Percentiles rank a stretch among this genome's conserved stretches.
Evolutionary conservation across 2,329 filamentous ascomycete species (phyloP).

Genomic region (Pseudopyrenochaeta lycopersici): DNA sequence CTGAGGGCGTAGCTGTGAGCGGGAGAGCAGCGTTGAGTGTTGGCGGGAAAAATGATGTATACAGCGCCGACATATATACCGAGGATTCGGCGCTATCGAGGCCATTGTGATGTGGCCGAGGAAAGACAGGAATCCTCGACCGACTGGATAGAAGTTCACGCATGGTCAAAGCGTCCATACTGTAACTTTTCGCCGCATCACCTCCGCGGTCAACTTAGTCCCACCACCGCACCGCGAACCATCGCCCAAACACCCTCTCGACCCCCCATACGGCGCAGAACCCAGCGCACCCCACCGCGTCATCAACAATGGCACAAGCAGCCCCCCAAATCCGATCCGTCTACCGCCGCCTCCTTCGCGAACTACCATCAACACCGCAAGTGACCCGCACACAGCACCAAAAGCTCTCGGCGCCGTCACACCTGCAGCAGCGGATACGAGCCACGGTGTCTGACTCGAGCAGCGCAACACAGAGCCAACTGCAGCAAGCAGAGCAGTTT

Average conservation of each 20-base stretch:
- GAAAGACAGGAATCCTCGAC: background rate
- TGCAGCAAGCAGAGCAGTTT: constrained; percentile 76
- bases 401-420: constrained; percentile 66
- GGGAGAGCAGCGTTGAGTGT: constrained; percentile 1
- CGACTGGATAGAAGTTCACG: constrained; percentile 16
- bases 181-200: constrained; percentile 40
- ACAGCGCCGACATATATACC: constrained; percentile 33
- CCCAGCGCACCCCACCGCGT: background rate
- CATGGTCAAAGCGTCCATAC: constrained; percentile 32
- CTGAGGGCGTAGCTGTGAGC: constrained; percentile 4
- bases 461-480: constrained; percentile 25
- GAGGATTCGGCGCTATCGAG: constrained; percentile 11
- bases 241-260: background rate
- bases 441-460: constrained; percentile 60
- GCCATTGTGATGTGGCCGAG: constrained; percentile 13
- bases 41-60: constrained; percentile 12
- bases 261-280: background rate
- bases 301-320: constrained; percentile 43
- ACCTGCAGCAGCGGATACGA: constrained; percentile 75
- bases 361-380: constrained; percentile 77
- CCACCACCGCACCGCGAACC: background rate
- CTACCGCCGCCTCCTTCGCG: constrained; percentile 88
- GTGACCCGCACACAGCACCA: constrained; percentile 39
- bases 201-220: constrained; percentile 23
- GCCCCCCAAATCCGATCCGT: constrained; percentile 72